Base-by-base conservation (phyloP, 495 filamentous ascomycete genomes). In the Glarea lozoyensis region DNA sequence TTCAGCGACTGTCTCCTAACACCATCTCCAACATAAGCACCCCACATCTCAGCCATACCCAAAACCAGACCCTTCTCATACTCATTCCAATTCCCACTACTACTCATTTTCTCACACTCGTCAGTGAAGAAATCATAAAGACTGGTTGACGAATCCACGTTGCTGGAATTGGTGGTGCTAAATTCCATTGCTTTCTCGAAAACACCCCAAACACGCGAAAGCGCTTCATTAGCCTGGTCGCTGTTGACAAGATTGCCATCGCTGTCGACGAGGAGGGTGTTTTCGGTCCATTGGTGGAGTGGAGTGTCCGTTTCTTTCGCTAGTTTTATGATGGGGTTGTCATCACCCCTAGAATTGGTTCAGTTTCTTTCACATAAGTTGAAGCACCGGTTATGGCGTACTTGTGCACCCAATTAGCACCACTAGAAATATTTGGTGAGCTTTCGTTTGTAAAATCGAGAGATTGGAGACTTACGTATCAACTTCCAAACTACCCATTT, bases 1-100 rank as follows among this genome's bases (percentile, higher is more conserved):
- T 82, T 90, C 43, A 96, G 55, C 60, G 86, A 92, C 55, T 96
- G 89, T 33, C 61, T 73, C 41, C 73, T 68, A 37, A 94, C 68
- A 15, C 76, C 70, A 34, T 82, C 84, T 7, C 89, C 89, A 20
- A 94, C 79, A 60, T 90, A 93, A 2, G 78, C 75, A 2, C 89
- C 89, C 89, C 89, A 96, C 45, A 86, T 70, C 43, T 79, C 73
- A 20, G 77, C 73, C 55, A 84, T 65, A 40, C 83, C 69, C 7
- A 88, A 57, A 1, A 86, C 60, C 1, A 65, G 55, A 43, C 68
- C 56, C 43, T 55, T 63, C 20, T 64, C 59, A 34, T 34, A 34
- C 6, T 34, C 31, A 13, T 16, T 34, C 31, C 5, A 34, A 34
- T 34, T 34, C 17, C 31, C 31, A 6, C 31, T 4, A 34, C n/a